Conservation (phyloP, 257 asterid genomes). For the Solanum bulbocastanum region DNA sequence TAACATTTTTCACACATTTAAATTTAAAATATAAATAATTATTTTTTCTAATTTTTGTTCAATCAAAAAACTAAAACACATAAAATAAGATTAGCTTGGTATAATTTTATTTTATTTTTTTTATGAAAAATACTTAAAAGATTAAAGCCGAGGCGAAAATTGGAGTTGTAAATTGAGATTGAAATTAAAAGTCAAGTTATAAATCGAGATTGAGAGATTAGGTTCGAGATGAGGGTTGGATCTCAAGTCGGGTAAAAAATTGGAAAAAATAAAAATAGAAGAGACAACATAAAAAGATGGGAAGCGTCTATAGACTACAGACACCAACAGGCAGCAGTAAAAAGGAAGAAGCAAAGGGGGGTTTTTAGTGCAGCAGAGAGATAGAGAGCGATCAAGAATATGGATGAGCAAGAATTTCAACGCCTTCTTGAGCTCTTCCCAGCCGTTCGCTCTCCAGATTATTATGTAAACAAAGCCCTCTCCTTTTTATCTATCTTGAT, state of each 20-base stretch:
- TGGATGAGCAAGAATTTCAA: constrained; percentile 54
- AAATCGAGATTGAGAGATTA: too few species aligned
- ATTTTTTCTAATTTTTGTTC: not conserved
- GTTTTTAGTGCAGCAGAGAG: not conserved
- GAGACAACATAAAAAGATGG: not conserved
- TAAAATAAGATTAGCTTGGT: not conserved
- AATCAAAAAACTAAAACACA: too few species aligned
- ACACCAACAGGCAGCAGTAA: not conserved
- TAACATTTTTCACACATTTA: not conserved
- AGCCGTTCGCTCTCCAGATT: constrained; percentile 59
- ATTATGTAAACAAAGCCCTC: constrained; percentile 23
- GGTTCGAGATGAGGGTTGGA: not conserved
- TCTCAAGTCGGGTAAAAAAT: not conserved
- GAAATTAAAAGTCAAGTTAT: not conserved
- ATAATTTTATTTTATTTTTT: too few species aligned
- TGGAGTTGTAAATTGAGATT: not conserved
- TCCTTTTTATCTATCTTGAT: not conserved
- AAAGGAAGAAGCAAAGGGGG: not conserved
- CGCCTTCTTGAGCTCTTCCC: constrained; percentile 62
- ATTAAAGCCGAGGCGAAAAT: too few species aligned
- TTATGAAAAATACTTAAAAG: too few species aligned
- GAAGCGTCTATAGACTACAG: not conserved
- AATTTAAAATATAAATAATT: too few species aligned
- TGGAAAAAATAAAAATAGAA: too few species aligned
- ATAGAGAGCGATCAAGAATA: not conserved